Conservation (phyloP, 2,329 filamentous ascomycete genomes). For the Alternaria hordeiaustralica region DNA sequence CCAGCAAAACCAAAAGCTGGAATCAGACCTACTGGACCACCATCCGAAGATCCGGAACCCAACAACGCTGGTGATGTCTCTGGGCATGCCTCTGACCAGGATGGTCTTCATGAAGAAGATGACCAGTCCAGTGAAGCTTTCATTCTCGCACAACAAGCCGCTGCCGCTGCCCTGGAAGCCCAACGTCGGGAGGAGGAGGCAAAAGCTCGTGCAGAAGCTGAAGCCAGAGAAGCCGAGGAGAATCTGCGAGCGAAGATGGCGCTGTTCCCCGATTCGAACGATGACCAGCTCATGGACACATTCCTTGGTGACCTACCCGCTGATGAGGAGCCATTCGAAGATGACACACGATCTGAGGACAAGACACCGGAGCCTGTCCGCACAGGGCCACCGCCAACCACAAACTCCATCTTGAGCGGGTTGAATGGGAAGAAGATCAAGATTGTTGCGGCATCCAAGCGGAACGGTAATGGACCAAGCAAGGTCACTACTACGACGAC, state of each 20-base stretch:
- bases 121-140: slow-evolving; percentile 32
- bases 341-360: slow-evolving; percentile 7
- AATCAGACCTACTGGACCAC: slow-evolving; percentile 33
- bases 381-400: slow-evolving; percentile 24
- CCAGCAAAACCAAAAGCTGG: slow-evolving; percentile 29
- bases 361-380: slow-evolving; percentile 9
- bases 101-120: slow-evolving; percentile 41
- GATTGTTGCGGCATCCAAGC: slow-evolving; percentile 36
- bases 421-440: slow-evolving; percentile 48
- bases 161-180: slow-evolving; percentile 33
- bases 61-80: slow-evolving; percentile 38
- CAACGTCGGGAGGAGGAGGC: slow-evolving; percentile 30
- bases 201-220: slow-evolving; percentile 24
- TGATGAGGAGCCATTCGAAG: slow-evolving; percentile 22
- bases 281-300: slow-evolving; percentile 32
- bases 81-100: slow-evolving; percentile 33
- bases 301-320: slow-evolving; percentile 37
- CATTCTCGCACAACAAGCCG: slow-evolving; percentile 34
- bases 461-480: slow-evolving; percentile 13
- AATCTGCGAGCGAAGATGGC: slow-evolving; percentile 46
- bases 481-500: slow-evolving; percentile 22
- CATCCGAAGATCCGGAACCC: slow-evolving; percentile 29
- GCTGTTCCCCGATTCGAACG: slow-evolving; percentile 40
- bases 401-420: slow-evolving; percentile 38
- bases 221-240: slow-evolving; percentile 40